Conservation (phyloP, 345 rosid genomes). For the Citrus maxima region DNA sequence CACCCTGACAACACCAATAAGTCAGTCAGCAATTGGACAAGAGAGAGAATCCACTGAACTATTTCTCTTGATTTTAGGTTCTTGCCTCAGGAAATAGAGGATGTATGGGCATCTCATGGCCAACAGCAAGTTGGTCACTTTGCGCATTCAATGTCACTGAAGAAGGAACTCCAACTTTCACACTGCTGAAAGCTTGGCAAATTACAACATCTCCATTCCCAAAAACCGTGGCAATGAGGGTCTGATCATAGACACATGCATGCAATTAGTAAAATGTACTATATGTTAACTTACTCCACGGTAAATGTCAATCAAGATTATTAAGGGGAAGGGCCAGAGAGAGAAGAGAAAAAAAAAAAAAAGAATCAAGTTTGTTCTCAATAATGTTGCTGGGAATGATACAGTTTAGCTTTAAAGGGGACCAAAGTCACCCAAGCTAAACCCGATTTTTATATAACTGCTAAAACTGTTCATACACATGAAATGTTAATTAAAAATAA, state of each 20-base stretch:
- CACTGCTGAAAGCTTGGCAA: constrained; percentile 61
- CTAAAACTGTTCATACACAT: neutral
- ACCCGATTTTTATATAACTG: neutral
- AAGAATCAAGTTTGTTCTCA: neutral
- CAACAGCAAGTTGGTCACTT: constrained; percentile 76
- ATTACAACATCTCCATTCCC: constrained; percentile 53
- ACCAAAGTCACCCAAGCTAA: neutral
- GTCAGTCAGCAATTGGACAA: constrained; percentile 21
- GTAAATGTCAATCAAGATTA: neutral
- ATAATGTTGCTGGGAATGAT: neutral
- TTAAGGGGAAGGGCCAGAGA: neutral
- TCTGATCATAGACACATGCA: constrained; percentile 42
- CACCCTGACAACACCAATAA: constrained; percentile 53
- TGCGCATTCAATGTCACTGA: constrained; percentile 59
- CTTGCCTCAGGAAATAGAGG: constrained; percentile 82
- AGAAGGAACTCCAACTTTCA: constrained; percentile 74
- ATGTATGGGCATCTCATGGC: constrained; percentile 66
- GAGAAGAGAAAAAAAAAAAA: neutral
- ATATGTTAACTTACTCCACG: neutral
- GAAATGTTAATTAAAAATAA: neutral
- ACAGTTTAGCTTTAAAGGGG: neutral
- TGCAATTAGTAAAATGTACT: constrained; percentile 3
- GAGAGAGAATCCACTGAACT: constrained; percentile 6
- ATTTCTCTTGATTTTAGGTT: constrained; percentile 22
- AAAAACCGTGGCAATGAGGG: constrained; percentile 58